Evolutionary conservation across 2,329 filamentous ascomycete genomes (phyloP).

Genomic region (Monosporascus sp.): DNA sequence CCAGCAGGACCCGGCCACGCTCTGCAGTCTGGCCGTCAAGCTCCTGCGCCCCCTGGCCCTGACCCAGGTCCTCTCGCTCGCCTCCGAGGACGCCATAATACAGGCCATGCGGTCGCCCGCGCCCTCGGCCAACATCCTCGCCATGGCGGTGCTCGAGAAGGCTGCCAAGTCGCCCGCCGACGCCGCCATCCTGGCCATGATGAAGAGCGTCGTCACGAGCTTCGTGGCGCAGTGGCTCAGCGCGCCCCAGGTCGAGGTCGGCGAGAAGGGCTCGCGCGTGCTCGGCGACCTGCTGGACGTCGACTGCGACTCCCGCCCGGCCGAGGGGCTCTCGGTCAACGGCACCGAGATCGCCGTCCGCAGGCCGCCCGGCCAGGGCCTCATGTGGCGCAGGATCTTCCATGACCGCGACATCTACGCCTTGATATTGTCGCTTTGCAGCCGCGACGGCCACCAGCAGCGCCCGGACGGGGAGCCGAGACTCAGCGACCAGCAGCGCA

Average conservation of each 20-base stretch:
- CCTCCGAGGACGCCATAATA: constrained; percentile 45
- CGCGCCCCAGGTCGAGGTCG: constrained; percentile 49
- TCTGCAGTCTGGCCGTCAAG: constrained; percentile 50
- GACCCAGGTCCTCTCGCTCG: constrained; percentile 44
- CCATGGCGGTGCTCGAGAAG: constrained; percentile 52
- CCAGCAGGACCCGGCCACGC: constrained; percentile 42
- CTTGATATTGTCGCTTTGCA: constrained; percentile 37
- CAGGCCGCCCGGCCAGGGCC: constrained; percentile 42
- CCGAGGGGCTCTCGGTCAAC: constrained; percentile 22
- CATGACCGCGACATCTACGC: constrained; percentile 38
- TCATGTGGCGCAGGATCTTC: constrained; percentile 51
- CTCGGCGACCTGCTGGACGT: constrained; percentile 50
- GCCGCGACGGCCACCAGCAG: constrained; percentile 24
- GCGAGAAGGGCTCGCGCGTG: constrained; percentile 45
- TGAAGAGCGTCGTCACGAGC: constrained; percentile 42
- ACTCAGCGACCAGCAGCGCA: constrained; percentile 32
- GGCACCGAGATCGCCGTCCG: constrained; percentile 33
- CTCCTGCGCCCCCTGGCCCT: constrained; percentile 51
- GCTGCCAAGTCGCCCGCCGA: constrained; percentile 44
- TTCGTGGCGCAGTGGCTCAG: constrained; percentile 50
- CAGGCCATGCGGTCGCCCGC: constrained; percentile 49
- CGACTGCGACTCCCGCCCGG: constrained; percentile 42
- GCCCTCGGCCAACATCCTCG: constrained; percentile 53
- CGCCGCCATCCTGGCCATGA: constrained; percentile 43
- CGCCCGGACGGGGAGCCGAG: constrained; percentile 9